Evolutionary conservation across 2,329 filamentous ascomycete genomes (phyloP), one percentile per base, ranked within the genome.

Genomic region (Clarireedia monteithiana): DNA sequence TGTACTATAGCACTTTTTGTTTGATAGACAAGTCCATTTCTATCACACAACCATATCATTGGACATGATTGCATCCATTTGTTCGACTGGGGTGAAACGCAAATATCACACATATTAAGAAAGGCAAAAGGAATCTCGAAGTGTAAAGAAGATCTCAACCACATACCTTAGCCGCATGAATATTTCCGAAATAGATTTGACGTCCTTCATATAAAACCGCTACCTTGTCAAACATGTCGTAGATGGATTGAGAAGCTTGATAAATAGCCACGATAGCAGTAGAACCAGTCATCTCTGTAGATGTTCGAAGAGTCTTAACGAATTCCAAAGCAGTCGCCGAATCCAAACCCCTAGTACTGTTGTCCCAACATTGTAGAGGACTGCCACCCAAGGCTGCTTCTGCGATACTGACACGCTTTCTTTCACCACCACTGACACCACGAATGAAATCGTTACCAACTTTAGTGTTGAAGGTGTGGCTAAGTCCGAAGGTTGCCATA

Each of bases 341-440:
- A 68, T 91, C 88, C 0, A 92, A 75, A 10, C 88, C 88, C 51
- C 81, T 77, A 0, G 88, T 91, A 24, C 79, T 84, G 61, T 89
- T 89, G 58, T 87, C 89, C 88, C 89, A 94, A 58, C 84, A 86
- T 67, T 88, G 84, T 1, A 81, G 74, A 44, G 78, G 83, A 1
- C 82, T 80, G n/a, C 74, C 69, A 1, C 74, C 75, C 9, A 79
- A 78, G 0, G 81, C 80, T 36, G 88, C 89, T 70, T 94, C 89
- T 1, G 86, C 88, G 59, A 94, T 90, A 46, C 84, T 88, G 5
- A 95, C 89, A 68, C 90, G 83, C 73, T 94, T 91, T 55, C 84
- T 76, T 68, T 89, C 85, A 39, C 86, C 85, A 26, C 85, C 86
- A 6, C 80, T 84, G 0, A 88, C 80, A 49, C 88, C 88, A 1